phyloP scores from a whole-genome alignment of 176 grass and related monocot species.

The Triticum dicoccoides region DNA sequence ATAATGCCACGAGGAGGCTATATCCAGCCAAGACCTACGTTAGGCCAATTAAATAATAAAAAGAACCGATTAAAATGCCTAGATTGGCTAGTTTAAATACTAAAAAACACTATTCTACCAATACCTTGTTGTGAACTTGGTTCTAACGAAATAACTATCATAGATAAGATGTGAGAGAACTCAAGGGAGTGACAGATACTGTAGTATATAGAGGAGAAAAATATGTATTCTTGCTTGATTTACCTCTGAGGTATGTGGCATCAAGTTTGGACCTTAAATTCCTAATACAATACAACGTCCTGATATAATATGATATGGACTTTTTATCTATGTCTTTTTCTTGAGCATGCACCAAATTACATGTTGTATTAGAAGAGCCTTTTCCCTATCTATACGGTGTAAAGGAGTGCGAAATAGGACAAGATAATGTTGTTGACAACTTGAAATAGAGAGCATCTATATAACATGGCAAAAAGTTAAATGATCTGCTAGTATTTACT shows the following conservation, averaged over 20 bases:
- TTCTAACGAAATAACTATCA: neutral
- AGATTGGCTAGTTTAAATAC: neutral
- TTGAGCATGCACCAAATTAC: neutral
- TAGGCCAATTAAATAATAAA: neutral
- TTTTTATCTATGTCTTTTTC: neutral
- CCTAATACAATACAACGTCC: neutral
- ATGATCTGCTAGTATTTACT: neutral
- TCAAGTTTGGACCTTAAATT: neutral
- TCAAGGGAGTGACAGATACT: neutral
- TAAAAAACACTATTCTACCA: neutral
- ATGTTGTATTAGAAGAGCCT: neutral
- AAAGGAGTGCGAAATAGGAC: slow-evolving; percentile 7
- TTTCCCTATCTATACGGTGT: neutral
- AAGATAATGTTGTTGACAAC: neutral
- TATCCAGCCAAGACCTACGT: neutral
- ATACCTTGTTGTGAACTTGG: neutral
- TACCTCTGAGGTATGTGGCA: neutral
- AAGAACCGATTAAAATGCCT: neutral
- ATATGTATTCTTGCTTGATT: neutral
- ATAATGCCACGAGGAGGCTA: neutral
- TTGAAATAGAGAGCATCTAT: neutral
- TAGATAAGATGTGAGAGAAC: neutral
- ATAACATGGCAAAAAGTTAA: neutral
- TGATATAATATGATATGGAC: neutral
- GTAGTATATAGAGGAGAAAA: neutral